Evolutionary conservation across 2,329 filamentous ascomycete species (phyloP).

Genomic region (Phoma sp.): DNA sequence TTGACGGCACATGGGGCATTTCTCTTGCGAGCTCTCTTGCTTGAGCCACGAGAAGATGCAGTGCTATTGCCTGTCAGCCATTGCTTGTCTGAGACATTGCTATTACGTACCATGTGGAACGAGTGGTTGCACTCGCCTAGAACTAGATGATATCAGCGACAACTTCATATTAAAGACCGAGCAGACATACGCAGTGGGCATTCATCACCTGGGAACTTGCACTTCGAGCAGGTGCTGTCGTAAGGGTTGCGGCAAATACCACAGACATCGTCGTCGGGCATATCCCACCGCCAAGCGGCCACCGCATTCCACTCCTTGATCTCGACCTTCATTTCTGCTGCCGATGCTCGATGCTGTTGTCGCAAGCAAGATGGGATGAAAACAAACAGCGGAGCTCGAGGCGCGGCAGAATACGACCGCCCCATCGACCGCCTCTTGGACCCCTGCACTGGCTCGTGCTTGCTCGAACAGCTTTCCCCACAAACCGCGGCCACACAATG

Average conservation of each 20-base stretch:
- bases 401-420: constrained; percentile 28
- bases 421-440: constrained; percentile 15
- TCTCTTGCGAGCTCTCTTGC: constrained; percentile 88
- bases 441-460: constrained; percentile 13
- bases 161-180: neutral
- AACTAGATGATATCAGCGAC: constrained; percentile 60
- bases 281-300: constrained; percentile 96
- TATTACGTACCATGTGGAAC: constrained; percentile 83
- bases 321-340: constrained; percentile 81
- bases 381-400: constrained; percentile 27
- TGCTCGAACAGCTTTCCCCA: constrained; percentile 11
- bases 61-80: constrained; percentile 64
- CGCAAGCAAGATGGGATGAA: constrained; percentile 18
- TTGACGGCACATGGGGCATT: constrained; percentile 98
- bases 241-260: constrained; percentile 98
- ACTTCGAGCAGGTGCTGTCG: constrained; percentile 95
- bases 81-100: neutral
- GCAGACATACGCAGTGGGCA: constrained; percentile 78
- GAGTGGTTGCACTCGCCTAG: constrained; percentile 97
- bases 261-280: constrained; percentile 96
- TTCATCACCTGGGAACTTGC: constrained; percentile 96
- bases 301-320: constrained; percentile 94
- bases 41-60: constrained; percentile 97
- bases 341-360: constrained; percentile 13
- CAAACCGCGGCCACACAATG: constrained; percentile 12